phyloP scores from a whole-genome alignment of 2,329 filamentous ascomycete genomes.

The Dothiorella sarmentorum region DNA sequence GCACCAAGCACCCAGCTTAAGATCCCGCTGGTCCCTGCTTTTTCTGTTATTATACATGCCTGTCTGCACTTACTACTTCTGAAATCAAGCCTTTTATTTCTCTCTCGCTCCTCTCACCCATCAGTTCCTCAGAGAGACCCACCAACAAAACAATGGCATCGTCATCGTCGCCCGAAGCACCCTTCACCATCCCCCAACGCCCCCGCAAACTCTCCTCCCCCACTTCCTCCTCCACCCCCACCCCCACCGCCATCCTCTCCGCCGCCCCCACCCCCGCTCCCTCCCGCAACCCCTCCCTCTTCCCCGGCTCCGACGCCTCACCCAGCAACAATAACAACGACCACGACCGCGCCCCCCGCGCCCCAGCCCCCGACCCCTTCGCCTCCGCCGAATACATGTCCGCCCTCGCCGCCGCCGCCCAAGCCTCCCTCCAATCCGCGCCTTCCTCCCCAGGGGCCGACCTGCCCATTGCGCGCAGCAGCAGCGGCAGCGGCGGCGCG shows the following conservation, averaged over 20 bases:
- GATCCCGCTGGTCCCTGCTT: not conserved
- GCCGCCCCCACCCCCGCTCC: not conserved
- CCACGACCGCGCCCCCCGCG: too few relatives aligned
- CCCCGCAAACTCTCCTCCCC: not conserved
- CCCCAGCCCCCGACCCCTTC: not conserved
- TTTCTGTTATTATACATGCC: not conserved
- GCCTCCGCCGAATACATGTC: not conserved
- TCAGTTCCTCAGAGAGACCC: not conserved
- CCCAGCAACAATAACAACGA: too few relatives aligned
- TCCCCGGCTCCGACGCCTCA: not conserved
- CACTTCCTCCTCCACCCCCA: not conserved
- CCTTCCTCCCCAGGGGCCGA: not conserved
- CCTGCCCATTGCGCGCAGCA: constrained; percentile 1
- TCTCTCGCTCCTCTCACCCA: too few relatives aligned
- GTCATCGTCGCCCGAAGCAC: not conserved
- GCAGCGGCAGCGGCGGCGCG: not conserved
- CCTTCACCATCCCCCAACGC: not conserved
- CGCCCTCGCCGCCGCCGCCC: constrained; percentile 13
- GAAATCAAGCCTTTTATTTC: too few relatives aligned
- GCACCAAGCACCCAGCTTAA: constrained; percentile 1
- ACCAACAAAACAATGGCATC: not conserved
- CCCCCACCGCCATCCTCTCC: not conserved
- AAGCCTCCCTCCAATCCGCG: constrained; percentile 5
- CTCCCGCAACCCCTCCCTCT: not conserved
- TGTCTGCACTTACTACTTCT: not conserved